Evolutionary conservation across 176 grass and related monocot species (phyloP), one percentile per base, ranked within the genome.

Genomic region (Chrysopogon serrulatus): DNA sequence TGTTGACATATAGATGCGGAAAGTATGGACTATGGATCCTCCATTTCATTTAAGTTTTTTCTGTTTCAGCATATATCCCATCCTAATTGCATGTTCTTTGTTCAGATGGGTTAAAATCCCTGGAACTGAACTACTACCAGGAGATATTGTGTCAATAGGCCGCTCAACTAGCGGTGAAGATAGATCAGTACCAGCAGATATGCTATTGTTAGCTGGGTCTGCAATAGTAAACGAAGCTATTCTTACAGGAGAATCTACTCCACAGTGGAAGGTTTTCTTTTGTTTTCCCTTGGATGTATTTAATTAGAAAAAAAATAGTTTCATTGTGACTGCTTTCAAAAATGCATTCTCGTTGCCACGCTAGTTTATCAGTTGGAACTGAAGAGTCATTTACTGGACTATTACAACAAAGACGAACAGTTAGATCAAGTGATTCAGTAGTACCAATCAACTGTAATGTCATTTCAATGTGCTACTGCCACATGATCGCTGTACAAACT

Each of bases 231-330:
- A 99, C 89, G 93, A 99, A 96, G 96, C 96, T 65, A 99, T 99
- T 89, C 87, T 99, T 24, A 99, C 96, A 62, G 96, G 96, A 90
- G 96, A 99, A 85, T 99, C 96, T 84, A 99, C 96, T 79, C 96
- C 96, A 35, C 96, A 99, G 65, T 99, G 96, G 96, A 99, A 99
- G 96, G 96, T 98, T 63, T n/a, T 16, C 54, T 45, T 57, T 37
- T 16, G 61, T 8, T 37, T 44, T 48, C 45, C 40, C 51, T 32
- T 34, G 61, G 11, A 32, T 65, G 16, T 40, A 18, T 62, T 41
- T 65, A 77, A 53, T 53, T 71, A 27, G 45, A 16, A 32, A 51
- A 17, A 41, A 32, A 41, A 18, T 43, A 13, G 2, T 51, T 69
- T 62, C 13, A 26, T 66, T 85, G 13, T 32, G 31, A 67, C 14